These are phyloP conservation scores for Colletotrichum navitas DNA, from an alignment of 2,329 filamentous ascomycete species.

Conservation along the genomic window DNA sequence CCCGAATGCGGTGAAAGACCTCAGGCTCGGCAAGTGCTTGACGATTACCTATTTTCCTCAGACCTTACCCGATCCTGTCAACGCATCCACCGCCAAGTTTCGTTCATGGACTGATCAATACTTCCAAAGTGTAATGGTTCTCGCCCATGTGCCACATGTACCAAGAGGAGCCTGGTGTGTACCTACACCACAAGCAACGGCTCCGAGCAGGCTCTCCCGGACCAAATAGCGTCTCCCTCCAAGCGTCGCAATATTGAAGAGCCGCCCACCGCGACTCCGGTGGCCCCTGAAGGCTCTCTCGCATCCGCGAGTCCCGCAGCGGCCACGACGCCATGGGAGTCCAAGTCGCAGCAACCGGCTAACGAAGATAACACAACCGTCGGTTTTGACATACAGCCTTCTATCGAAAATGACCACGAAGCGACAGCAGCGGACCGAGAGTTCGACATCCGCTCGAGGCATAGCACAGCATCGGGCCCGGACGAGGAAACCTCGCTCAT, in stretches of 20 bases:
- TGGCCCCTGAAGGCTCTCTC: conserved; percentile 16
- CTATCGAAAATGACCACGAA: conserved; percentile 31
- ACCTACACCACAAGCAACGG: conserved; percentile 40
- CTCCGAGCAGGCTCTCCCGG: conserved; percentile 33
- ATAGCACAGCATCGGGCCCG: conserved; percentile 57
- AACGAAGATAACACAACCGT: conserved; percentile 29
- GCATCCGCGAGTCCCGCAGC: conserved; percentile 32
- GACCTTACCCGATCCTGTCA: conserved; percentile 4
- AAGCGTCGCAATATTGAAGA: conserved; percentile 42
- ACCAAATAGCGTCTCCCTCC: conserved; percentile 38
- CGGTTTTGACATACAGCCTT: conserved; percentile 35
- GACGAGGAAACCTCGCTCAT: conserved; percentile 70
- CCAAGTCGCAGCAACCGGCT: conserved; percentile 22
- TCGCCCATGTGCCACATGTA: conserved; percentile 45
- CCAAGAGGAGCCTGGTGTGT: conserved; percentile 44
- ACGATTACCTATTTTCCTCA: conserved; percentile 1
- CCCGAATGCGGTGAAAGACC: not conserved
- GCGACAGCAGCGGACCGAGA: conserved; percentile 28
- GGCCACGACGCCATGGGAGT: conserved; percentile 31
- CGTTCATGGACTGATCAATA: conserved; percentile 27
- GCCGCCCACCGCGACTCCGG: conserved; percentile 23
- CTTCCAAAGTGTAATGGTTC: conserved; percentile 45
- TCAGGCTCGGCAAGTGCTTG: conserved; percentile 31
- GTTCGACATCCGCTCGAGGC: conserved; percentile 47
- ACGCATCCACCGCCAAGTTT: conserved; percentile 1